Evolutionary conservation across 257 asterid genomes (phyloP).

Genomic region (Fraxinus quadrangulata): DNA sequence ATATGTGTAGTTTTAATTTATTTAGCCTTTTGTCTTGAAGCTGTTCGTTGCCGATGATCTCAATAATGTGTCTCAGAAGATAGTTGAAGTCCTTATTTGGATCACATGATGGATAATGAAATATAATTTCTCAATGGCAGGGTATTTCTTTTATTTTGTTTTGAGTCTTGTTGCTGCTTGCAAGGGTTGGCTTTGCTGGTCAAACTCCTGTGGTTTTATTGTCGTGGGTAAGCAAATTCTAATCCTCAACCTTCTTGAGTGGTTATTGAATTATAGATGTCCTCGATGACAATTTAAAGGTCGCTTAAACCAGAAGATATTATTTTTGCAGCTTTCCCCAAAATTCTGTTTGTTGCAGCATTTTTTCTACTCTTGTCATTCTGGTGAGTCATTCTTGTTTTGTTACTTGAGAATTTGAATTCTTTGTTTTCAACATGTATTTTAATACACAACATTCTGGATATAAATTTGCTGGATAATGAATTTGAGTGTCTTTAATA

Average conservation of each 20-base stretch:
- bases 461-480: constrained; percentile 4
- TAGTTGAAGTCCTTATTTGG: neutral
- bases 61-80: neutral
- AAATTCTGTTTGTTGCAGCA: constrained; percentile 74
- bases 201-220: constrained; percentile 80
- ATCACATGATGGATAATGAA: constrained; percentile 22
- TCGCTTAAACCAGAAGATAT: constrained; percentile 21
- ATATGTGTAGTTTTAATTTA: neutral
- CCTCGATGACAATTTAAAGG: constrained; percentile 18
- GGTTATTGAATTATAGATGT: constrained; percentile 10
- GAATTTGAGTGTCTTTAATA: neutral
- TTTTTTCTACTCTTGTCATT: constrained; percentile 87
- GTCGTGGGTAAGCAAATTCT: constrained; percentile 70
- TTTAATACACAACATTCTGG: neutral
- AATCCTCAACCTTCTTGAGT: neutral
- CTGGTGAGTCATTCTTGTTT: constrained; percentile 57
- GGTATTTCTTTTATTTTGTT: constrained; percentile 75
- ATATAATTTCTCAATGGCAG: constrained; percentile 53
- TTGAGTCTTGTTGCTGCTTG: constrained; percentile 83
- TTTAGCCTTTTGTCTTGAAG: neutral
- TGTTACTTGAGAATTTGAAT: constrained; percentile 2
- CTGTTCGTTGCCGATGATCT: neutral
- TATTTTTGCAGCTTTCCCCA: constrained; percentile 79
- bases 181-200: constrained; percentile 89
- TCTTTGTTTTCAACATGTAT: constrained; percentile 7